phyloP scores from a whole-genome alignment of 306 rosid genomes.

The Begonia masoniana region DNA sequence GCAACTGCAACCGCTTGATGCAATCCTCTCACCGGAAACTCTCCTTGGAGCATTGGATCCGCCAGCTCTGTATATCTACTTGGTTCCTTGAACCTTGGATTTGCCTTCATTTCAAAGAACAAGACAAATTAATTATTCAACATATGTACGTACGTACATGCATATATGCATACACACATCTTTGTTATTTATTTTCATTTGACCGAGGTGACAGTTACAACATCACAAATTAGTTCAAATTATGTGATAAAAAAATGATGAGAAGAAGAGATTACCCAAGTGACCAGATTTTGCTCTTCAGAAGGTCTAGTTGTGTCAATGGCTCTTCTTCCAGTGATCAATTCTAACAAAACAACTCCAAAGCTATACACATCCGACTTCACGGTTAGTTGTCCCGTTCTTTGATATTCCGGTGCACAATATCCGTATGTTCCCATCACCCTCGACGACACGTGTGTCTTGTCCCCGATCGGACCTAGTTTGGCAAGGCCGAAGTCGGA shows the following conservation, averaged over 20 bases:
- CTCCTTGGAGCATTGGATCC: conserved; percentile 47
- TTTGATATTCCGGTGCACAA: conserved; percentile 95
- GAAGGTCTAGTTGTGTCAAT: conserved; percentile 46
- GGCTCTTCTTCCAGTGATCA: conserved; percentile 76
- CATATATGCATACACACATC: not conserved
- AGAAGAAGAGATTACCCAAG: conserved; percentile 40
- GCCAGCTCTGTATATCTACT: conserved; percentile 34
- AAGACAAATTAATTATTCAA: not conserved
- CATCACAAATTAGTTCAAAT: not conserved
- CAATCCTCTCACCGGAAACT: conserved; percentile 38
- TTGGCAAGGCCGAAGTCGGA: conserved; percentile 89
- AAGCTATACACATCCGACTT: conserved; percentile 88
- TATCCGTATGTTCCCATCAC: conserved; percentile 97
- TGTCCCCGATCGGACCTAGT: conserved; percentile 83
- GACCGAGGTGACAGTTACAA: too few relatives aligned
- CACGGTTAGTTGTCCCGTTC: conserved; percentile 83
- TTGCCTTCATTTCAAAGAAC: conserved; percentile 33
- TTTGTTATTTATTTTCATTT: not conserved
- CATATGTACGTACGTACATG: not conserved
- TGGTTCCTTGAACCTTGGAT: conserved; percentile 55
- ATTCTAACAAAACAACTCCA: conserved; percentile 78
- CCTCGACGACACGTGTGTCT: conserved; percentile 77
- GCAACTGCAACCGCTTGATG: conserved; percentile 93
- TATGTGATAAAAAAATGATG: not conserved
- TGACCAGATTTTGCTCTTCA: conserved; percentile 42